A percentile compares a stretch with the other conserved stretches of the same genome.
Conservation (phyloP, 2,329 filamentous ascomycete genomes). For the Tolypocladium inflatum region DNA sequence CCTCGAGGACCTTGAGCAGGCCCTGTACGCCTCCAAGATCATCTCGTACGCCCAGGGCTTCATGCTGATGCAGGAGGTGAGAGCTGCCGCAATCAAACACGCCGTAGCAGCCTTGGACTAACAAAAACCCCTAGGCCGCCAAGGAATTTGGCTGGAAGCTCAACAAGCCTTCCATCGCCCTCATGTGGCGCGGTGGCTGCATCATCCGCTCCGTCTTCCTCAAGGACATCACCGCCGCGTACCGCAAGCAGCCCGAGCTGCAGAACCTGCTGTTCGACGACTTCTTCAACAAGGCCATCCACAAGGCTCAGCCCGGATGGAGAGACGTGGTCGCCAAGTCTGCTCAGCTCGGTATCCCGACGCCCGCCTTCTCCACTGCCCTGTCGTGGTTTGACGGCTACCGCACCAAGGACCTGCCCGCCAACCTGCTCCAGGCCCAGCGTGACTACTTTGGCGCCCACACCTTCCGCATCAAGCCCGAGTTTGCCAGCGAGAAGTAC, state of each 20-base stretch:
- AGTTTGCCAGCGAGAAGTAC: constrained; percentile 69
- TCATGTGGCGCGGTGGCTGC: constrained; percentile 99
- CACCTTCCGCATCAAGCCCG: constrained; percentile 83
- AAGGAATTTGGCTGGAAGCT: constrained; percentile 97
- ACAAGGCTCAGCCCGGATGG: constrained; percentile 91
- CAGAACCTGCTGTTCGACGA: constrained; percentile 98
- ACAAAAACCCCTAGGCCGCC: constrained; percentile 57
- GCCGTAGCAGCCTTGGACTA: background rate
- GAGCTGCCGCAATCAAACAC: constrained; percentile 13
- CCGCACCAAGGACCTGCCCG: constrained; percentile 91
- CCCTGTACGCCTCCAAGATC: constrained; percentile 98
- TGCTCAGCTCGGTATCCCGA: constrained; percentile 89
- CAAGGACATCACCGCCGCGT: constrained; percentile 97
- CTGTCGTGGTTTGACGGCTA: constrained; percentile 99
- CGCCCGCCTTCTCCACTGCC: constrained; percentile 91
- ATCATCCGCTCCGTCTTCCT: constrained; percentile 99
- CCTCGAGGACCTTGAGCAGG: constrained; percentile 96
- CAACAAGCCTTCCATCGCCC: constrained; percentile 98
- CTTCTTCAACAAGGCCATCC: constrained; percentile 99
- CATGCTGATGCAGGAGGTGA: constrained; percentile 98
- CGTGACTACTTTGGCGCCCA: constrained; percentile 98
- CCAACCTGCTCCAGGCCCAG: constrained; percentile 97
- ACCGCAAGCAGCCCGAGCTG: constrained; percentile 87
- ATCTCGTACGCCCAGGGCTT: constrained; percentile 99
- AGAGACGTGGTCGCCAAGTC: constrained; percentile 85